phyloP scores from a whole-genome alignment of 306 rosid genomes.

The Begonia peltatifolia region DNA sequence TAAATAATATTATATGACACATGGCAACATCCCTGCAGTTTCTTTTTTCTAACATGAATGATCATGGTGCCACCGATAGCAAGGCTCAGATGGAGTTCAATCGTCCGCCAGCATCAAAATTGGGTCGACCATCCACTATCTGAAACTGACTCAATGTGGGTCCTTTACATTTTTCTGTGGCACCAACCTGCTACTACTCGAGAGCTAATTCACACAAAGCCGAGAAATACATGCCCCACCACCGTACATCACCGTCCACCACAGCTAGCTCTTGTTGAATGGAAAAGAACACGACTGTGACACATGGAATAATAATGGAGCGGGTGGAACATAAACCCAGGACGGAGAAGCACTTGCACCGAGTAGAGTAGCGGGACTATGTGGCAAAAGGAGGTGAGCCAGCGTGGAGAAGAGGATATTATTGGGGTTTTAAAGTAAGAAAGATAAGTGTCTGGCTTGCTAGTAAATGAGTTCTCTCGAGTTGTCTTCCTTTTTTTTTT shows the following conservation, averaged over 20 bases:
- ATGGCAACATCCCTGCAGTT: no score
- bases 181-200: slow-evolving; percentile 28
- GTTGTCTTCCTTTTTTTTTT: slow-evolving; percentile 91
- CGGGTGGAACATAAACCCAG: slow-evolving; percentile 63
- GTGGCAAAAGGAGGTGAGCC: slow-evolving; percentile 60
- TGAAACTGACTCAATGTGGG: slow-evolving; percentile 68
- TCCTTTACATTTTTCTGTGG: slow-evolving; percentile 35
- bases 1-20: no score
- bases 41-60: no score
- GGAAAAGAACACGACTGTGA: slow-evolving; percentile 75
- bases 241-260: slow-evolving; percentile 27
- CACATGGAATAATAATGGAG: slow-evolving; percentile 68
- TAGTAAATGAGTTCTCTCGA: slow-evolving; percentile 78
- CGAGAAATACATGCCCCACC: slow-evolving; percentile 42
- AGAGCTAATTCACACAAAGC: slow-evolving; percentile 39
- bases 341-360: slow-evolving; percentile 19
- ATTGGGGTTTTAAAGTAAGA: slow-evolving; percentile 68
- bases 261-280: slow-evolving; percentile 18
- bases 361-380: no score
- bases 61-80: slow-evolving; percentile 57
- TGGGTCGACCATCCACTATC: slow-evolving; percentile 53
- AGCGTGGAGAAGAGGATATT: slow-evolving; percentile 89
- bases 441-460: slow-evolving; percentile 69
- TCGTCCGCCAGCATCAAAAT: slow-evolving; percentile 67
- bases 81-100: slow-evolving; percentile 79